phyloP scores from a whole-genome alignment of 2,329 filamentous ascomycete genomes.

The Chaetomiaceae sp. region DNA sequence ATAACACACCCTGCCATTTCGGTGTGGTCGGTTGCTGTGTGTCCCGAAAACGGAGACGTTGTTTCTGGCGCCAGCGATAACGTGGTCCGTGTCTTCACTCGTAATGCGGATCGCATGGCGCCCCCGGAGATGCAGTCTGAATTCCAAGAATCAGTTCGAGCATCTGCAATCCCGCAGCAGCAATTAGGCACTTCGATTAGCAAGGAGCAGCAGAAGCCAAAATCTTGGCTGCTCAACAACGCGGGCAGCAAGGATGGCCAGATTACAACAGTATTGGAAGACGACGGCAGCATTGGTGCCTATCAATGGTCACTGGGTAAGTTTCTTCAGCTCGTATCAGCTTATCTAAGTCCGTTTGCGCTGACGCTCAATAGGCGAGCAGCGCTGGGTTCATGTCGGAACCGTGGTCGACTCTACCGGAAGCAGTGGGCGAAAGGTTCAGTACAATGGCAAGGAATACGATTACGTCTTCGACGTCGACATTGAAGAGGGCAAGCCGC shows the following conservation, averaged over 20 bases:
- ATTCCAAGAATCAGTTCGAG: constrained; percentile 78
- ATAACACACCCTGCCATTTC: constrained; percentile 97
- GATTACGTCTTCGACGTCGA: constrained; percentile 97
- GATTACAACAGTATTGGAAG: constrained; percentile 83
- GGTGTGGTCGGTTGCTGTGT: constrained; percentile 88
- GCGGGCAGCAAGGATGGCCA: constrained; percentile 94
- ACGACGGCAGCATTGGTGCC: constrained; percentile 75
- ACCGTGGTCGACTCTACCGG: constrained; percentile 87
- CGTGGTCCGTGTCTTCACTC: constrained; percentile 77
- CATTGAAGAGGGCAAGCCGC: constrained; percentile 88
- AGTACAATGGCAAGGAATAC: constrained; percentile 80
- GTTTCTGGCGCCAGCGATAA: constrained; percentile 91
- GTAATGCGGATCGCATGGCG: constrained; percentile 65
- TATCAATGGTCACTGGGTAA: constrained; percentile 74
- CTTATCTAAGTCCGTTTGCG: not conserved
- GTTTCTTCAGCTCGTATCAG: not conserved
- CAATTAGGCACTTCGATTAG: constrained; percentile 72
- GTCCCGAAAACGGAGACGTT: constrained; percentile 79
- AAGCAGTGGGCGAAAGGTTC: constrained; percentile 72
- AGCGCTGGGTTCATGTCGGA: constrained; percentile 83
- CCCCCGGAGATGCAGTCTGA: constrained; percentile 61
- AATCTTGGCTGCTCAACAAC: constrained; percentile 77
- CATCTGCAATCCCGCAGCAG: constrained; percentile 82
- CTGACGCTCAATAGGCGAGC: constrained; percentile 42
- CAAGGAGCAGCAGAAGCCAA: constrained; percentile 85